Percentiles rank a stretch among this genome's conserved stretches.
Conservation (phyloP, 2,329 filamentous ascomycete species). For the Orbilia ellipsospora region DNA sequence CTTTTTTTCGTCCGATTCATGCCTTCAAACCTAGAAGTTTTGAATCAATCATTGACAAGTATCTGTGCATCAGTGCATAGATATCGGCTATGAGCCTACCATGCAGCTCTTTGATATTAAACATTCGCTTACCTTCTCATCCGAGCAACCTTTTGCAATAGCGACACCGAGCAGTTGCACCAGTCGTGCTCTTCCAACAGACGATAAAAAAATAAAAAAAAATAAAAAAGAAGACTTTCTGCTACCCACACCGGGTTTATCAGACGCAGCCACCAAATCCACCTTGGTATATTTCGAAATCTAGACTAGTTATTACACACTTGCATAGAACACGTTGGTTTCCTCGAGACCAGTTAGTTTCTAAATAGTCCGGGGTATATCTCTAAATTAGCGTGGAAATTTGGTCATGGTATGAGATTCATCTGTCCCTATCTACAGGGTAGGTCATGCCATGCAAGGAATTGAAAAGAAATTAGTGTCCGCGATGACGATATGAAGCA, state of each 20-base stretch:
- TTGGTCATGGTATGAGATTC: slow-evolving; percentile 17
- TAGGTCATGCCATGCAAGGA: slow-evolving; percentile 50
- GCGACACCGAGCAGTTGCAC: too few species aligned
- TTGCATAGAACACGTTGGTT: slow-evolving; percentile 41
- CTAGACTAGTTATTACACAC: slow-evolving; percentile 1
- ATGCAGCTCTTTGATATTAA: slow-evolving; percentile 3
- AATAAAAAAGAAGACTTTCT: not conserved
- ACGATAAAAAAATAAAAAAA: not conserved
- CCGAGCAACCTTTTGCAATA: not conserved
- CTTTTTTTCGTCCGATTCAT: slow-evolving; percentile 8
- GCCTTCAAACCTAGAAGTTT: not conserved
- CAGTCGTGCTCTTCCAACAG: too few species aligned
- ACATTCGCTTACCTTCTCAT: slow-evolving; percentile 1
- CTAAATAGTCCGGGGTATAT: too few species aligned
- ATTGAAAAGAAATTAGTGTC: slow-evolving; percentile 54
- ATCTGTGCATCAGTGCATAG: not conserved
- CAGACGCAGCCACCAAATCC: not conserved
- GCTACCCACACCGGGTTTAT: not conserved
- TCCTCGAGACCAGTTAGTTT: not conserved
- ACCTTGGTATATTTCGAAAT: slow-evolving; percentile 7
- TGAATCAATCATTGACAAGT: slow-evolving; percentile 13
- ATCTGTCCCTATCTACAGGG: slow-evolving; percentile 2
- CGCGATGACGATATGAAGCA: slow-evolving; percentile 54
- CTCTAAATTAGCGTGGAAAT: slow-evolving; percentile 14
- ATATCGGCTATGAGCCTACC: slow-evolving; percentile 1